These are phyloP conservation scores for Neohortaea acidophila DNA, from an alignment of 495 filamentous ascomycete genomes.

Conservation along the genomic window DNA sequence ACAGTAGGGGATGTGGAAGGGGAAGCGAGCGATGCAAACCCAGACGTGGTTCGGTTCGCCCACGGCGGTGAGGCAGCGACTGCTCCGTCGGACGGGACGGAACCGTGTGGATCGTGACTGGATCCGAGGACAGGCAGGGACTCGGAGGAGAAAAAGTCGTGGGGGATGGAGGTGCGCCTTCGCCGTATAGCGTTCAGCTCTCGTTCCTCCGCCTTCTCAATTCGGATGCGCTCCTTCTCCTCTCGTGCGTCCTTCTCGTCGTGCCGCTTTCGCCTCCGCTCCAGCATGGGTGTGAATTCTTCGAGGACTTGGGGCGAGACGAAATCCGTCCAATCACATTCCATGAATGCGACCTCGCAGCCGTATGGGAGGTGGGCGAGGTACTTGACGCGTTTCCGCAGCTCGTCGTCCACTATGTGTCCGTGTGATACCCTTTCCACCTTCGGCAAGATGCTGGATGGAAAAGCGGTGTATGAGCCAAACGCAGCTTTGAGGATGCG, in stretches of 20 bases:
- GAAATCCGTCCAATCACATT: slow-evolving; percentile 93
- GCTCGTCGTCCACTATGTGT: slow-evolving; percentile 77
- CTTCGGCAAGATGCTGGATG: slow-evolving; percentile 74
- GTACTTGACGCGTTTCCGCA: slow-evolving; percentile 79
- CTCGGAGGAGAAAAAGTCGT: slow-evolving; percentile 24
- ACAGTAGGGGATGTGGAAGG: slow-evolving; percentile 66
- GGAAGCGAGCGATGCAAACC: slow-evolving; percentile 49
- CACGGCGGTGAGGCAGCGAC: slow-evolving; percentile 45
- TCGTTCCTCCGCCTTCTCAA: slow-evolving; percentile 64
- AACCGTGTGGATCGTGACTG: slow-evolving; percentile 25
- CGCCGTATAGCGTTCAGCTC: slow-evolving; percentile 23
- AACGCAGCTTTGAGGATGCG: slow-evolving; percentile 86
- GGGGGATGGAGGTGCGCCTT: slow-evolving; percentile 21
- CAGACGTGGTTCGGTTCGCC: slow-evolving; percentile 29
- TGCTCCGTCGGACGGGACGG: slow-evolving; percentile 28
- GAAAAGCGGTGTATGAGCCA: slow-evolving; percentile 67
- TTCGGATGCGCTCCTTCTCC: slow-evolving; percentile 75
- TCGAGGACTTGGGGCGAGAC: slow-evolving; percentile 61
- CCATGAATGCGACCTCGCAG: slow-evolving; percentile 83
- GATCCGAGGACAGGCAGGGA: slow-evolving; percentile 50
- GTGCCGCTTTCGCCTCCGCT: slow-evolving; percentile 62
- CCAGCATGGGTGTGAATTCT: slow-evolving; percentile 59
- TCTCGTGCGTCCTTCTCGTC: slow-evolving; percentile 76
- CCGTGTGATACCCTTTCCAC: slow-evolving; percentile 86
- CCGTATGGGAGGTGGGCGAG: slow-evolving; percentile 81